phyloP scores from a whole-genome alignment of 306 rosid genomes.

The Phaseolus lunatus region DNA sequence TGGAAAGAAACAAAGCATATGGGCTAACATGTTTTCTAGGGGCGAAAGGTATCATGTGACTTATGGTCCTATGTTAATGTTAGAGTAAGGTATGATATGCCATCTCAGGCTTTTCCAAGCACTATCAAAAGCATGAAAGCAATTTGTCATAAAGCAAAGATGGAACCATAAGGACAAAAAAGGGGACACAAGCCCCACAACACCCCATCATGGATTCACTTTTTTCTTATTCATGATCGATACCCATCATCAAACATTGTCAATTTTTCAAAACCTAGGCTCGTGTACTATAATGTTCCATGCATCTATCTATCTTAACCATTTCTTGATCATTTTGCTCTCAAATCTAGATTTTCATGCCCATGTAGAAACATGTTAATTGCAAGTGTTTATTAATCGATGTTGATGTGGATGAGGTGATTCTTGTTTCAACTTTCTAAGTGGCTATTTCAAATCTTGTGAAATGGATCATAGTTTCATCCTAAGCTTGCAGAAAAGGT shows the following conservation, averaged over 20 bases:
- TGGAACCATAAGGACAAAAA: not conserved
- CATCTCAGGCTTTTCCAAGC: conserved; percentile 1
- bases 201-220: not conserved
- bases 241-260: not conserved
- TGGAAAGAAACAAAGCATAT: not conserved
- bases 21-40: not conserved
- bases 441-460: not conserved
- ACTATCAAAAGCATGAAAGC: conserved; percentile 41
- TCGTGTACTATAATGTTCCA: conserved; percentile 4
- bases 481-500: not conserved
- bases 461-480: not conserved
- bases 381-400: not conserved
- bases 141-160: conserved; percentile 32
- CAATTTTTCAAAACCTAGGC: conserved; percentile 1
- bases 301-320: not conserved
- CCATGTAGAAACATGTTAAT: not conserved
- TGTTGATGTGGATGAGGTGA: not conserved
- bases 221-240: not conserved
- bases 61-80: conserved; percentile 13
- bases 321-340: not conserved
- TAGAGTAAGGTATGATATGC: not conserved
- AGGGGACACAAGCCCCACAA: conserved; percentile 26
- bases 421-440: not conserved
- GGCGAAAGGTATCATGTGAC: not conserved
- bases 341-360: not conserved